Conservation (phyloP, 2,329 filamentous ascomycete species). For the Chrysosporium queenslandicum region DNA sequence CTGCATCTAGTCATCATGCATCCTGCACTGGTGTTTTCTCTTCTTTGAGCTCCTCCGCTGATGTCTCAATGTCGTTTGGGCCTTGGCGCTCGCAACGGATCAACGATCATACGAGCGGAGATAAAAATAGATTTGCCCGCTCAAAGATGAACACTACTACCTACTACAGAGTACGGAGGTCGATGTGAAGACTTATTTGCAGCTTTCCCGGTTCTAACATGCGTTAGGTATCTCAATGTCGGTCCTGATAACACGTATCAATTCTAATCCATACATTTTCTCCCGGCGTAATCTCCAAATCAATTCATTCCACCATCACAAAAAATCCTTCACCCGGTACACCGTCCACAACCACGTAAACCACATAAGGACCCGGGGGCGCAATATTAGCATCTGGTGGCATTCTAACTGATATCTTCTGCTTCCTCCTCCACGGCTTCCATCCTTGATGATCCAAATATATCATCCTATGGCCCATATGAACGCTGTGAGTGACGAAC, state of each 20-base stretch:
- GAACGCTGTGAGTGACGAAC: conserved; percentile 51
- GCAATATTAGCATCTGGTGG: conserved; percentile 48
- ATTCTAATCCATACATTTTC: too few relatives aligned
- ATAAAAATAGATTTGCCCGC: not conserved
- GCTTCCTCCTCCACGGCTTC: conserved; percentile 34
- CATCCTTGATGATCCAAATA: conserved; percentile 45
- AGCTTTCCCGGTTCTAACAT: too few relatives aligned
- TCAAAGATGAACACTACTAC: too few relatives aligned
- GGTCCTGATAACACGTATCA: too few relatives aligned
- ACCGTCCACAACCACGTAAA: conserved; percentile 50
- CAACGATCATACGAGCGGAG: not conserved
- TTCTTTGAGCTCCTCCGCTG: not conserved
- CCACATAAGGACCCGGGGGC: conserved; percentile 51
- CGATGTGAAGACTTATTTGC: too few relatives aligned
- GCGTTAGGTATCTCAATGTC: too few relatives aligned
- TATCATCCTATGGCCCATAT: conserved; percentile 53
- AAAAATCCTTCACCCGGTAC: conserved; percentile 46
- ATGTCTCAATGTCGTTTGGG: not conserved
- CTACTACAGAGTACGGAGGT: too few relatives aligned
- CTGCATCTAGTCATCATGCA: too few relatives aligned
- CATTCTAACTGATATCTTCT: conserved; percentile 41
- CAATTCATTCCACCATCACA: conserved; percentile 27
- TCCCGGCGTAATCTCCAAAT: not conserved
- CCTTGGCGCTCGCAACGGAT: not conserved
- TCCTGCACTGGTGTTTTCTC: too few relatives aligned